These are phyloP conservation scores for Clonostachys rhizophaga DNA, from an alignment of 2,329 filamentous ascomycete genomes.

Conservation along the genomic window DNA sequence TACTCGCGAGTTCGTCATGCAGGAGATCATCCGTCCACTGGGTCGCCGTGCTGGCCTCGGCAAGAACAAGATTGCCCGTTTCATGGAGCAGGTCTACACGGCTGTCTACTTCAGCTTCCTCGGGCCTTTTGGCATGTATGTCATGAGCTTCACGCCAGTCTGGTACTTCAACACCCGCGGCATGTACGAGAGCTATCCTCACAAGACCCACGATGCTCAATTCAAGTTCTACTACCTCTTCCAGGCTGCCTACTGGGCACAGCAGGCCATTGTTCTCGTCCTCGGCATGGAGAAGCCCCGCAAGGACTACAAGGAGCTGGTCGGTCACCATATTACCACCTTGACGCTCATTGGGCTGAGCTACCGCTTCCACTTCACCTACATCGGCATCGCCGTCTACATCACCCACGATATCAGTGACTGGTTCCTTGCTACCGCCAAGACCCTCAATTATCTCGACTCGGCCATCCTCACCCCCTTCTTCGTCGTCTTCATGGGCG, in stretches of 20 bases:
- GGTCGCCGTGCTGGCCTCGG: slow-evolving; percentile 67
- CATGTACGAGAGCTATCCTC: slow-evolving; percentile 89
- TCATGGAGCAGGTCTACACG: slow-evolving; percentile 96
- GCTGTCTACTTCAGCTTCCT: slow-evolving; percentile 84
- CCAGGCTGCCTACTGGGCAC: slow-evolving; percentile 91
- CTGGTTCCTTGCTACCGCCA: slow-evolving; percentile 93
- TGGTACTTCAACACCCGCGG: slow-evolving; percentile 93
- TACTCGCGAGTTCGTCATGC: slow-evolving; percentile 94
- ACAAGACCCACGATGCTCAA: slow-evolving; percentile 69
- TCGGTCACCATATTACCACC: slow-evolving; percentile 87
- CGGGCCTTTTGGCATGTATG: slow-evolving; percentile 79
- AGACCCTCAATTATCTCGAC: slow-evolving; percentile 87
- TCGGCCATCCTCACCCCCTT: slow-evolving; percentile 74
- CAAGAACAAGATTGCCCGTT: slow-evolving; percentile 77
- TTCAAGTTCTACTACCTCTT: slow-evolving; percentile 98
- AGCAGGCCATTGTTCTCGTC: slow-evolving; percentile 85
- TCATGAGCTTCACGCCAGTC: slow-evolving; percentile 86
- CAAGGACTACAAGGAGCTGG: slow-evolving; percentile 93
- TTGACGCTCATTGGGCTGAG: slow-evolving; percentile 77
- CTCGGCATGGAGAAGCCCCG: slow-evolving; percentile 87
- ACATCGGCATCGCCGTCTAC: slow-evolving; percentile 90
- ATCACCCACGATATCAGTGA: slow-evolving; percentile 93
- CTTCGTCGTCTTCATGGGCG: slow-evolving; percentile 74
- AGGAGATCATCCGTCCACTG: slow-evolving; percentile 75
- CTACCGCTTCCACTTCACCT: slow-evolving; percentile 95